Conservation (phyloP, 148 eudicot species). For the Euryodendron excelsum region DNA sequence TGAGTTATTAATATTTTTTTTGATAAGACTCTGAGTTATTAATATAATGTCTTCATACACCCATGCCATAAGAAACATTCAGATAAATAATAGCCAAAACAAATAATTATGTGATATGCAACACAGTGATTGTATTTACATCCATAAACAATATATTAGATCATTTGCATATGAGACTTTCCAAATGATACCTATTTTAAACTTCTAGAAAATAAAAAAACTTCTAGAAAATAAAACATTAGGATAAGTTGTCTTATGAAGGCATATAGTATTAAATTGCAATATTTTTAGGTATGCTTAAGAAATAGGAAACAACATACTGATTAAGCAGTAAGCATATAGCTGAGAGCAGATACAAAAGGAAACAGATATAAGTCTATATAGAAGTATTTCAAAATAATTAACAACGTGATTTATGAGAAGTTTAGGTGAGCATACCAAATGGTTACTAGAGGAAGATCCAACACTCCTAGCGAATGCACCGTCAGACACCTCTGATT, state of each 20-base stretch:
- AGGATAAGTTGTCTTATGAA: too few species aligned
- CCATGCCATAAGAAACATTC: background rate
- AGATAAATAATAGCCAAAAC: background rate
- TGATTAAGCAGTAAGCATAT: background rate
- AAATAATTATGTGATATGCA: background rate
- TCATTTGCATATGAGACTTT: background rate
- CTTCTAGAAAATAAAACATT: too few species aligned
- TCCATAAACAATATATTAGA: too few species aligned
- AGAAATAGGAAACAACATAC: too few species aligned
- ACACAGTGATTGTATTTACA: background rate
- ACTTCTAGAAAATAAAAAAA: too few species aligned
- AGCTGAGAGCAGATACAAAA: background rate
- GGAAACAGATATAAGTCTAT: background rate
- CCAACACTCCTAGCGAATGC: slow-evolving; percentile 36
- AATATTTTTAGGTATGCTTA: too few species aligned
- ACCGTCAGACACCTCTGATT: slow-evolving; percentile 46
- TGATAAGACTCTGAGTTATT: too few species aligned
- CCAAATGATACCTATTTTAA: background rate
- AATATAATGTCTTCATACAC: too few species aligned
- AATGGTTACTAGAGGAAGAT: slow-evolving; percentile 45
- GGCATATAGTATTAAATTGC: too few species aligned
- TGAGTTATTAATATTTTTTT: too few species aligned
- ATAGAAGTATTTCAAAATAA: background rate
- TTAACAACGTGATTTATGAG: background rate
- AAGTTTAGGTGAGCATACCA: slow-evolving; percentile 29